Percentiles rank a stretch among this genome's conserved stretches.
Conservation (phyloP, 495 filamentous ascomycete species). For the Pseudomonodictys pantanalensis region DNA sequence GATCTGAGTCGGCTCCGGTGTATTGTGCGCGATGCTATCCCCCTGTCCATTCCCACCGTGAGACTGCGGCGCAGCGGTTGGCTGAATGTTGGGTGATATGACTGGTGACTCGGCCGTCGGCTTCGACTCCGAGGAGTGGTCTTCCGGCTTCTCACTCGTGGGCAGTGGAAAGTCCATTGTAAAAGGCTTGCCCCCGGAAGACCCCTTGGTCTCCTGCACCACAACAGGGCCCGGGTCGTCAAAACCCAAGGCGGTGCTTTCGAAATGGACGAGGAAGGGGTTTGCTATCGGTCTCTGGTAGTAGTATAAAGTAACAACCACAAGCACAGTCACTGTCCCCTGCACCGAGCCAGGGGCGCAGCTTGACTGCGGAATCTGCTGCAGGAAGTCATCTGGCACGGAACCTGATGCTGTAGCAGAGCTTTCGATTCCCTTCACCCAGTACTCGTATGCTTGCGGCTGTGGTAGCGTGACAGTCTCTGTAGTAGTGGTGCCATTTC, state of each 20-base stretch:
- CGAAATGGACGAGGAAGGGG: conserved; percentile 29
- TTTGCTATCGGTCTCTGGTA: not conserved
- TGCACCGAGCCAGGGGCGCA: conserved; percentile 18
- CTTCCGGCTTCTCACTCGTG: too few relatives aligned
- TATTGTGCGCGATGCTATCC: not conserved
- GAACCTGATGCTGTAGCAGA: conserved; percentile 8
- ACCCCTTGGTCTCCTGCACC: not conserved
- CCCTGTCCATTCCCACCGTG: not conserved
- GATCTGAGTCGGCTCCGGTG: conserved; percentile 3
- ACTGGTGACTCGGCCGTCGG: too few relatives aligned
- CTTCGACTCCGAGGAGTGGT: too few relatives aligned
- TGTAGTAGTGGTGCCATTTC: conserved; percentile 11
- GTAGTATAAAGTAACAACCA: conserved; percentile 27
- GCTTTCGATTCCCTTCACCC: conserved; percentile 17
- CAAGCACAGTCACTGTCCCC: conserved; percentile 21
- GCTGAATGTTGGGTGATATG: too few relatives aligned
- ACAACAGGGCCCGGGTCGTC: conserved; percentile 1
- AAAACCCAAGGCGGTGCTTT: conserved; percentile 24
- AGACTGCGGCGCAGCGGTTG: not conserved
- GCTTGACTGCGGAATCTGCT: conserved; percentile 26
- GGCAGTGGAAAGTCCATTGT: not conserved
- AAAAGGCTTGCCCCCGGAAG: not conserved
- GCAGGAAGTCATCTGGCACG: conserved; percentile 22
- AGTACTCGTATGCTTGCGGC: conserved; percentile 6
- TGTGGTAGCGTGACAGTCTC: conserved; percentile 15